A percentile compares a stretch with the other conserved stretches of the same genome.
Conservation (phyloP, 345 rosid species). For the Noccaea bulbosa region DNA sequence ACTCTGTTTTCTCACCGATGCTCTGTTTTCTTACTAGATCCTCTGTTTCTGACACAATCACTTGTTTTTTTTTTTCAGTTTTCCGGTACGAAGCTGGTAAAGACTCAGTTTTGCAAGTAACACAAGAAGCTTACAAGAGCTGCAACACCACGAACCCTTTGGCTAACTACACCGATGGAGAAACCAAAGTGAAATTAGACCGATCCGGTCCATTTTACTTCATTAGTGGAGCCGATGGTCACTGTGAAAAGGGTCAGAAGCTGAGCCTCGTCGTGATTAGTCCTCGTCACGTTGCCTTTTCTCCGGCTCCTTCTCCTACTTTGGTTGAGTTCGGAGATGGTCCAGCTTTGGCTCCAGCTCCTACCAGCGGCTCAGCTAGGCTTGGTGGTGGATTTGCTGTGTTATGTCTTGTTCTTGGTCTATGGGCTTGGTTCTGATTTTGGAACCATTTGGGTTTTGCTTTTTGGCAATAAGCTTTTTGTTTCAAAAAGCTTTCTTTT, state of each 20-base stretch:
- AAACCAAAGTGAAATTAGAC: constrained; percentile 65
- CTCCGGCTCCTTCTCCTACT: constrained; percentile 82
- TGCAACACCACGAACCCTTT: constrained; percentile 68
- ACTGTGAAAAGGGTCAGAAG: constrained; percentile 83
- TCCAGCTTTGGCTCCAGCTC: constrained; percentile 65
- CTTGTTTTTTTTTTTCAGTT: constrained; percentile 25
- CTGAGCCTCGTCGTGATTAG: constrained; percentile 63
- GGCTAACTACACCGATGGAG: constrained; percentile 65
- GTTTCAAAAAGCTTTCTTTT: constrained; percentile 25
- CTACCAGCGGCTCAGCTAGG: constrained; percentile 16
- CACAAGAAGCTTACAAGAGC: constrained; percentile 54
- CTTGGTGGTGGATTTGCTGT: constrained; percentile 22
- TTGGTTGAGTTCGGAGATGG: constrained; percentile 46
- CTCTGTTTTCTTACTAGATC: neutral
- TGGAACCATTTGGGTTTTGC: constrained; percentile 22
- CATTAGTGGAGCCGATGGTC: constrained; percentile 76
- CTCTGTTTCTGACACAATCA: constrained; percentile 26
- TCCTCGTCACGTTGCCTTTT: constrained; percentile 41
- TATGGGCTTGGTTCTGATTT: constrained; percentile 41
- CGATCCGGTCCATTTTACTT: constrained; percentile 71
- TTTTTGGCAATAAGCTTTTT: constrained; percentile 13
- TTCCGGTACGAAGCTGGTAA: constrained; percentile 35
- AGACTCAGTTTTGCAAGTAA: constrained; percentile 73
- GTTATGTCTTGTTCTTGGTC: constrained; percentile 41
- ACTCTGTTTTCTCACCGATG: constrained; percentile 1